Percentiles rank a stretch among this genome's conserved stretches.
These are phyloP conservation scores for Marasmius oreades DNA, from an alignment of 1,284 basidiomycete genomes.

Conservation along the genomic window DNA sequence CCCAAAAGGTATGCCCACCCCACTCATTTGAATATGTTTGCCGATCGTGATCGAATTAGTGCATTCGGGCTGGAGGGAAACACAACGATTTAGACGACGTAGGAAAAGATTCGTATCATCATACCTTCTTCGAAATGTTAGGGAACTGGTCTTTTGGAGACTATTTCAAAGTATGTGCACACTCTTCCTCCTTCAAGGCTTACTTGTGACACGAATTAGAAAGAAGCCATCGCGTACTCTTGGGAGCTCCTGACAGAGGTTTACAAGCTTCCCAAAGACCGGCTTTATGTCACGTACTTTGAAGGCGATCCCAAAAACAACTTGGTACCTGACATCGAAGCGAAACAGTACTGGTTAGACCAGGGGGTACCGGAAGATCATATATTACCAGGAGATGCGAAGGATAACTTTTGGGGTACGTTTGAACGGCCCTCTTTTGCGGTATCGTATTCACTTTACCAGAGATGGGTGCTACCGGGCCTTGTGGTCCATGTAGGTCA, in stretches of 20 bases:
- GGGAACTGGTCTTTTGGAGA: slow-evolving; percentile 99
- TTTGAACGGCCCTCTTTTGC: slow-evolving; percentile 11
- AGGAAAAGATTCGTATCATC: slow-evolving; percentile 94
- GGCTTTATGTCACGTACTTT: slow-evolving; percentile 97
- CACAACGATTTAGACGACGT: slow-evolving; percentile 99
- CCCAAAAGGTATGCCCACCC: slow-evolving; percentile 54
- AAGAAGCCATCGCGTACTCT: slow-evolving; percentile 89
- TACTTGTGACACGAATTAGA: slow-evolving; percentile 40
- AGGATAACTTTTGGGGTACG: slow-evolving; percentile 99
- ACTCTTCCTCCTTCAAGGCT: slow-evolving; percentile 3
- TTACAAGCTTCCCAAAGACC: slow-evolving; percentile 86
- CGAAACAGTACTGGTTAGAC: slow-evolving; percentile 82
- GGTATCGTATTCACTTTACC: slow-evolving; percentile 5
- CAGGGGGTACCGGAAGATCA: slow-evolving; percentile 88
- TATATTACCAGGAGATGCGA: slow-evolving; percentile 91
- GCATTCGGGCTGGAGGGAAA: slow-evolving; percentile 97
- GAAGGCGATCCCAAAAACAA: slow-evolving; percentile 88
- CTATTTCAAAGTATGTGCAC: slow-evolving; percentile 85
- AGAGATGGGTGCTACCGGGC: slow-evolving; percentile 99
- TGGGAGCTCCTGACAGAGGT: slow-evolving; percentile 93
- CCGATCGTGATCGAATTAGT: slow-evolving; percentile 37
- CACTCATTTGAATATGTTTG: background rate
- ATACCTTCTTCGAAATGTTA: slow-evolving; percentile 99
- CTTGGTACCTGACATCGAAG: slow-evolving; percentile 88
- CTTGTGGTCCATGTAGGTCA: slow-evolving; percentile 94